Evolutionary conservation across 2,329 filamentous ascomycete species (phyloP).

Genomic region (Cephalotrichum gorgonifer): DNA sequence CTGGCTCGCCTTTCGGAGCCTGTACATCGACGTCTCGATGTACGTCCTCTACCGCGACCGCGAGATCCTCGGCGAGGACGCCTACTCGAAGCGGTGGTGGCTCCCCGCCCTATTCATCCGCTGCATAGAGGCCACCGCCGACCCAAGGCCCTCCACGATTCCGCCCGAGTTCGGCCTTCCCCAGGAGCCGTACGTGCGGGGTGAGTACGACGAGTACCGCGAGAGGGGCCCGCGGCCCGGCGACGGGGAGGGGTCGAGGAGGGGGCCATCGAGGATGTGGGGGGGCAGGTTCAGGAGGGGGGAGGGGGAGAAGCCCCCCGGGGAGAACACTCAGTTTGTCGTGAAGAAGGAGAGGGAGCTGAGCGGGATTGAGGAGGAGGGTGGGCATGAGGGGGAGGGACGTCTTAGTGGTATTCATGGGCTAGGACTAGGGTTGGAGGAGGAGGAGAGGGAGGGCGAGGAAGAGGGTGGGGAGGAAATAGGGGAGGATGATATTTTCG

Average conservation of each 20-base stretch:
- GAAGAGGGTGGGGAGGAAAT: neutral
- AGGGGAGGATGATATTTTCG: neutral
- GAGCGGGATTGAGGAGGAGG: neutral
- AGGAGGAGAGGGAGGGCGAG: neutral
- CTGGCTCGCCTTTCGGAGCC: conserved; percentile 2
- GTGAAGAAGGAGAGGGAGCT: neutral
- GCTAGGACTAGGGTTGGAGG: neutral
- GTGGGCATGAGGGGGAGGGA: neutral
- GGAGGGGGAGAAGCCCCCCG: neutral
- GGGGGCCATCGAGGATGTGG: neutral
- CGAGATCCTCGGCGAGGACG: neutral
- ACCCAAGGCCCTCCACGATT: neutral
- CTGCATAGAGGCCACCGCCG: neutral
- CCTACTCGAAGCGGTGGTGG: neutral
- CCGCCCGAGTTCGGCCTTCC: neutral
- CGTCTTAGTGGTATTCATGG: too few species aligned
- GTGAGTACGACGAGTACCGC: neutral
- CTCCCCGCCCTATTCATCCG: neutral
- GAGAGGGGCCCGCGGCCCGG: neutral
- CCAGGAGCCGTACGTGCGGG: neutral
- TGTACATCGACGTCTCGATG: conserved; percentile 1
- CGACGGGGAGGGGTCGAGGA: neutral
- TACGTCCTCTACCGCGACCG: conserved; percentile 3
- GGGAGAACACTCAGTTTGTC: neutral
- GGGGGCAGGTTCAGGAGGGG: neutral